phyloP scores from a whole-genome alignment of 2,329 filamentous ascomycete species.

The Hypoxylon sp. region DNA sequence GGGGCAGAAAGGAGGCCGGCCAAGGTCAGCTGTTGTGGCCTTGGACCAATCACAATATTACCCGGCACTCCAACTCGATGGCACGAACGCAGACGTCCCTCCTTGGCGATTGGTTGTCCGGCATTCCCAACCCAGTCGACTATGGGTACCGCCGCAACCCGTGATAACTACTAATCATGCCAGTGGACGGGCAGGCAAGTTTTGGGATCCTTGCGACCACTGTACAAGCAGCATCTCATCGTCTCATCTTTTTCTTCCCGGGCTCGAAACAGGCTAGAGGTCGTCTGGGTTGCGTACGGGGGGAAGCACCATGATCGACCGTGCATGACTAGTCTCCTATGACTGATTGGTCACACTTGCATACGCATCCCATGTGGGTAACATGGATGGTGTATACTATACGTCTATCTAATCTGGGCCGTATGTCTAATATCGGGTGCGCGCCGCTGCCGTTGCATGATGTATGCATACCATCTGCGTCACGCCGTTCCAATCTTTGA shows the following conservation, averaged over 20 bases:
- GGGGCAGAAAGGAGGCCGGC: constrained; percentile 33
- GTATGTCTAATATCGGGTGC: constrained; percentile 36
- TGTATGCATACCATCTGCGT: constrained; percentile 38
- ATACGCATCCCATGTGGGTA: constrained; percentile 35
- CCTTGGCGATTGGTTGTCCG: constrained; percentile 19
- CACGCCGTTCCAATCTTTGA: constrained; percentile 26
- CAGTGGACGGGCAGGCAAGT: too few relatives aligned
- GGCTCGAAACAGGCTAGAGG: too few relatives aligned
- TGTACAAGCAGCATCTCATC: too few relatives aligned
- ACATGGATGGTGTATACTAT: constrained; percentile 30
- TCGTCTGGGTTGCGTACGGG: too few relatives aligned
- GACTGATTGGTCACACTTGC: constrained; percentile 35
- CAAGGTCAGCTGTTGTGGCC: constrained; percentile 51
- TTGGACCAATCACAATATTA: constrained; percentile 49
- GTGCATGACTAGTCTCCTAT: constrained; percentile 21
- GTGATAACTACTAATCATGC: too few relatives aligned
- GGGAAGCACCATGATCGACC: constrained; percentile 33
- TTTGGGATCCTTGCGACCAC: background rate
- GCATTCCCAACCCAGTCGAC: constrained; percentile 6
- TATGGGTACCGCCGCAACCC: constrained; percentile 23
- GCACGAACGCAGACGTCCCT: constrained; percentile 20
- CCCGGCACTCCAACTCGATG: constrained; percentile 34
- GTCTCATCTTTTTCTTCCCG: constrained; percentile 11
- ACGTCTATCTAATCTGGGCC: too few relatives aligned
- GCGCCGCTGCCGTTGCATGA: constrained; percentile 38